Evolutionary conservation across 176 grass and related monocot species (phyloP), one percentile per base, ranked within the genome.

Genomic region (Lolium perenne): DNA sequence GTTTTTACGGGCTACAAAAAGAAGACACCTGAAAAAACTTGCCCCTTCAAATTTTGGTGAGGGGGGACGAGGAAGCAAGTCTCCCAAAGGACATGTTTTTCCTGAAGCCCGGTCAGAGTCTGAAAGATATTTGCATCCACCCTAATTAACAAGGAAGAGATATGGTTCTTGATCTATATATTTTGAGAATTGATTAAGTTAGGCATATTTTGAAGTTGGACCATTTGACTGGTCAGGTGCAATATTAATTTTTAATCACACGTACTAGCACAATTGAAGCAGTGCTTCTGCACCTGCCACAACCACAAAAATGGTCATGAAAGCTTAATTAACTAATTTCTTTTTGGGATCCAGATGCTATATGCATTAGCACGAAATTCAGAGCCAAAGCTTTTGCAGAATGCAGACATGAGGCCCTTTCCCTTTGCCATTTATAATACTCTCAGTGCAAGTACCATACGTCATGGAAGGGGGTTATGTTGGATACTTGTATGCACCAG

Each of bases 401-500:
- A 45, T 60, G 51, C 47, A 73, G 57, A 56, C 20, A 59, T 40
- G 59, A 54, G 20, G 53, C 54, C 26, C 8, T 72, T 69, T 61
- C 61, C 51, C 48, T 68, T 76, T 84, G 38, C 7, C 41, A 78
- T 82, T 80, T 29, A 16, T 58, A 16, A 32, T 35, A 32, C 7
- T 65, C 65, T 22, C 45, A 38, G 32, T 6, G 46, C 66, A 79
- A 73, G n/a, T 8, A 62, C 59, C 25, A 12, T 59, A 78, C 26
- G 71, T 18, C 80, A 74, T 67, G 59, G 46, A 43, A 32, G 56
- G 14, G 17, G 56, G 23, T 1, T 55, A 16, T 68, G 8, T 20
- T 4, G 40, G 46, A 86, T 77, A 56, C 9, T 85, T 80, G 70
- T 54, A 55, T 77, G 82, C 70, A 77, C 81, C 77, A 77, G 61